Conservation (phyloP, 805 yeast genomes). For the Maudiozyma bulderi region DNA sequence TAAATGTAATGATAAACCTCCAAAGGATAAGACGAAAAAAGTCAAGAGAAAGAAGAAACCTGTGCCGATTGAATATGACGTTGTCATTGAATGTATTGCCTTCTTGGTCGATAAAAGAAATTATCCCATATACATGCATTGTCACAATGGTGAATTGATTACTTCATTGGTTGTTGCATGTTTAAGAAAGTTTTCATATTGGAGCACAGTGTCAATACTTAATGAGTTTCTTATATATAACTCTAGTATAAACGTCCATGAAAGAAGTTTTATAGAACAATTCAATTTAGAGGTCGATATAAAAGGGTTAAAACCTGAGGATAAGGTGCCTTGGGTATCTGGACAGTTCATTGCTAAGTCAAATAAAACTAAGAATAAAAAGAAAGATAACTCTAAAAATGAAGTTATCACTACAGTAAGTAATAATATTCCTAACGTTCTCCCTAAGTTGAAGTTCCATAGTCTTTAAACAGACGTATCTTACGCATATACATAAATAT, state of each 20-base stretch:
- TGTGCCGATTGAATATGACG: slow-evolving; percentile 64
- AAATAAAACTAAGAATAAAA: neutral
- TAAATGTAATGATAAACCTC: slow-evolving; percentile 6
- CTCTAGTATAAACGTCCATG: slow-evolving; percentile 70
- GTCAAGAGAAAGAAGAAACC: slow-evolving; percentile 77
- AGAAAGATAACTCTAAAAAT: neutral
- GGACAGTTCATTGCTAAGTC: slow-evolving; percentile 13
- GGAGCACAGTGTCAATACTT: slow-evolving; percentile 83
- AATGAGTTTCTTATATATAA: slow-evolving; percentile 76
- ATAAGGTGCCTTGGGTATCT: slow-evolving; percentile 30
- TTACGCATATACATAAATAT: no score
- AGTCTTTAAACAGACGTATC: slow-evolving; percentile 8
- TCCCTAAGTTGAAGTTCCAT: slow-evolving; percentile 22
- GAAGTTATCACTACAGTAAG: slow-evolving; percentile 9
- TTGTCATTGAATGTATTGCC: slow-evolving; percentile 51
- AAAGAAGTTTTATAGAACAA: slow-evolving; percentile 72
- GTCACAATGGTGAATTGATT: slow-evolving; percentile 82
- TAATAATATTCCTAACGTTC: slow-evolving; percentile 12
- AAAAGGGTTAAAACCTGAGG: slow-evolving; percentile 27
- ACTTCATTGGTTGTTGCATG: slow-evolving; percentile 82
- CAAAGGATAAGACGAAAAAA: slow-evolving; percentile 18
- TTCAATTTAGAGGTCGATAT: slow-evolving; percentile 57
- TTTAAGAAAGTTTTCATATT: slow-evolving; percentile 66
- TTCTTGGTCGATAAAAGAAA: slow-evolving; percentile 47
- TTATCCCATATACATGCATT: slow-evolving; percentile 75